A percentile compares a stretch with the other conserved stretches of the same genome.
These are phyloP conservation scores for Aspergillus oerlinghausenensis DNA, from an alignment of 2,329 filamentous ascomycete species.

Conservation along the genomic window DNA sequence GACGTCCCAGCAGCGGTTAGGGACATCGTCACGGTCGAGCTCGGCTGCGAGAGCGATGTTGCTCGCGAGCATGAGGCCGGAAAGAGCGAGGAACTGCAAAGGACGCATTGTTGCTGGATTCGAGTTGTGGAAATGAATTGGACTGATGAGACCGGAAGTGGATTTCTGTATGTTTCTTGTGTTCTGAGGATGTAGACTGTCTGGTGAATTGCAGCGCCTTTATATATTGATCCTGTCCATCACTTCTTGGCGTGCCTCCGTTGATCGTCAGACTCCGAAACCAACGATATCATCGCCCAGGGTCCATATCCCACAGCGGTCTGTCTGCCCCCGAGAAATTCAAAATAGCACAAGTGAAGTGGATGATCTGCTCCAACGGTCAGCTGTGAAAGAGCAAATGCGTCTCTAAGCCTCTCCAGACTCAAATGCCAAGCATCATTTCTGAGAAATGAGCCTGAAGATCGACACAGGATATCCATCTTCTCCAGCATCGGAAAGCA, in stretches of 20 bases:
- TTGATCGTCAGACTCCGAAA: background rate
- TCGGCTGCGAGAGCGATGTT: conserved; percentile 20
- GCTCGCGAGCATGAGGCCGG: conserved; percentile 21
- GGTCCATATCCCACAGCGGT: background rate
- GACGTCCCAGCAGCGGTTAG: conserved; percentile 22
- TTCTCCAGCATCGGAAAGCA: background rate
- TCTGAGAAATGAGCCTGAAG: conserved; percentile 2
- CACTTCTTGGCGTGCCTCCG: background rate
- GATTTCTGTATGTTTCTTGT: background rate
- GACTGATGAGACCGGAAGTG: background rate
- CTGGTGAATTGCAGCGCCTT: background rate
- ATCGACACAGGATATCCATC: background rate
- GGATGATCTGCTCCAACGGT: background rate
- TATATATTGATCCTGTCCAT: background rate
- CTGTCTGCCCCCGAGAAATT: background rate
- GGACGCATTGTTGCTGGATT: conserved; percentile 16
- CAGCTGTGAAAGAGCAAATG: background rate
- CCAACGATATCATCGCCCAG: background rate
- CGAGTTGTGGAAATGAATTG: background rate
- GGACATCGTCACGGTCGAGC: conserved; percentile 26
- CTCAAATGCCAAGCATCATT: conserved; percentile 2
- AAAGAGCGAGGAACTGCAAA: conserved; percentile 19
- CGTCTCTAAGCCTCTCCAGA: conserved; percentile 11
- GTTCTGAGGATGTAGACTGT: background rate
- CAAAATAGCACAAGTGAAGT: background rate